Percentiles rank a stretch among this genome's conserved stretches.
phyloP scores from a whole-genome alignment of 352 stramenopile genomes.

The Globisporangium okanoganense region DNA sequence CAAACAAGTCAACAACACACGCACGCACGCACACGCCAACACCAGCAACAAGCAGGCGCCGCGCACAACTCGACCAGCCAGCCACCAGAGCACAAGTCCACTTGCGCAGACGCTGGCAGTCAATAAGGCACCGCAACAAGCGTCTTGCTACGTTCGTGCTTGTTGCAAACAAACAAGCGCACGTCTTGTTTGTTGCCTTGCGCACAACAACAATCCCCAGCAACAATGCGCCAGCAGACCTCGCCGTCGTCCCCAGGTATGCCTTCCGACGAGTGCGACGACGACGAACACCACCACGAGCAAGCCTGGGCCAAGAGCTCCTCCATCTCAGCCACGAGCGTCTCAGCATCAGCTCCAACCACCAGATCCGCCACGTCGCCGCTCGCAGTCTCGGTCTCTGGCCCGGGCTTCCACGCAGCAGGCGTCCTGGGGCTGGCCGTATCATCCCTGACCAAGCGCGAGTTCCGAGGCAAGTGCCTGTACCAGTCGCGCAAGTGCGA shows the following conservation, averaged over 20 bases:
- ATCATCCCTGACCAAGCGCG: conserved; percentile 1
- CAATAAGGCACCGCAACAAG: background rate
- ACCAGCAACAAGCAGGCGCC: background rate
- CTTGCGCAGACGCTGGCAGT: background rate
- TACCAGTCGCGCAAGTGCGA: conserved; percentile 82
- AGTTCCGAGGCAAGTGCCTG: conserved; percentile 61
- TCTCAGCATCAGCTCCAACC: background rate
- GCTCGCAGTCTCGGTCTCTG: conserved; percentile 15
- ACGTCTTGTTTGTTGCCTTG: background rate
- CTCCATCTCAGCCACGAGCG: background rate
- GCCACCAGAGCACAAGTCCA: background rate
- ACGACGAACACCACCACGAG: background rate
- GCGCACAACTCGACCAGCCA: background rate
- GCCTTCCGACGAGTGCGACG: background rate
- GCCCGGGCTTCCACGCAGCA: background rate
- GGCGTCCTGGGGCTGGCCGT: background rate
- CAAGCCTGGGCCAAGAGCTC: background rate
- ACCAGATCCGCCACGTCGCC: conserved; percentile 1
- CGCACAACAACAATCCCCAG: background rate
- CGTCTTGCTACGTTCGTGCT: background rate
- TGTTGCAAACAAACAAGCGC: background rate
- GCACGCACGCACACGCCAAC: background rate
- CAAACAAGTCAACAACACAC: background rate
- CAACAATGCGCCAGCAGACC: background rate
- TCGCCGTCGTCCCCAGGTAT: background rate